Percentiles rank a stretch among this genome's conserved stretches.
phyloP scores from a whole-genome alignment of 768 basidiomycete species.

The Kwoniella botswanensis region DNA sequence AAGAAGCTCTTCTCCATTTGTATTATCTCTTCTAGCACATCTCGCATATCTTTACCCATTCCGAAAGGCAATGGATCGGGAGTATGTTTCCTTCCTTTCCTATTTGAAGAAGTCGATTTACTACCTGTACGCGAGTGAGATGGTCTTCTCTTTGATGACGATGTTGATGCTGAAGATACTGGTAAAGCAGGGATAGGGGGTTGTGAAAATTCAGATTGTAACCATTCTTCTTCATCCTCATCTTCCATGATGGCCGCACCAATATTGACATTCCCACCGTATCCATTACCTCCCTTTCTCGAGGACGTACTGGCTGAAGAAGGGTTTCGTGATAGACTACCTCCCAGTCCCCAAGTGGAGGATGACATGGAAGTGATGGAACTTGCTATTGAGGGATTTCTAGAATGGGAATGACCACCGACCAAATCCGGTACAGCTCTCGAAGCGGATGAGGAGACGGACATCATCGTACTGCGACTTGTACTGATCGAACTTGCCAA shows the following conservation, averaged over 20 bases:
- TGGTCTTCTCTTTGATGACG: constrained; percentile 6
- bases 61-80: constrained; percentile 38
- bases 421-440: constrained; percentile 49
- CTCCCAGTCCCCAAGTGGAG: constrained; percentile 30
- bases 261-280: constrained; percentile 31
- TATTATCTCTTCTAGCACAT: constrained; percentile 57
- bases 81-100: constrained; percentile 26
- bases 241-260: constrained; percentile 46
- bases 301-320: constrained; percentile 39
- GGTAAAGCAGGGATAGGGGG: constrained; percentile 17
- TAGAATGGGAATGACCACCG: constrained; percentile 32
- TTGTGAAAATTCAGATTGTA: constrained; percentile 26
- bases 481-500: constrained; percentile 25
- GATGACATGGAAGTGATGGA: constrained; percentile 38
- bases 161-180: constrained; percentile 1
- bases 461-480: constrained; percentile 36
- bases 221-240: constrained; percentile 49
- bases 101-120: constrained; percentile 1
- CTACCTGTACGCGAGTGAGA: constrained; percentile 15
- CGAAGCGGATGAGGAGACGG: constrained; percentile 32
- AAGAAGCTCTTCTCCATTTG: constrained; percentile 55
- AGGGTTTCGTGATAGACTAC: constrained; percentile 40
- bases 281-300: constrained; percentile 22
- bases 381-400: constrained; percentile 42
- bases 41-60: constrained; percentile 56